Conservation (phyloP, 495 filamentous ascomycete genomes). For the Bathelium albidoporum region DNA sequence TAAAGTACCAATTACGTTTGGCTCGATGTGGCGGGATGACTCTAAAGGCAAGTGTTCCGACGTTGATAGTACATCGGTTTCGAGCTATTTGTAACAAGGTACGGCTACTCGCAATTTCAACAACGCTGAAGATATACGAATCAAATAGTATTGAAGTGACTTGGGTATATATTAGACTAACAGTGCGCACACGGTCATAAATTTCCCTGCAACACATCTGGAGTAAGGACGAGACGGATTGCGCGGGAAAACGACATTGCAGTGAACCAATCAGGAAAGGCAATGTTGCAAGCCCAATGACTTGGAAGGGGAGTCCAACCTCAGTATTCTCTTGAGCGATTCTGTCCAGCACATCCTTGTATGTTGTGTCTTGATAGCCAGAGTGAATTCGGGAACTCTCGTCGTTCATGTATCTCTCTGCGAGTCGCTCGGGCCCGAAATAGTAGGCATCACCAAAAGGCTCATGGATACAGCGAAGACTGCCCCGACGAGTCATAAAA, state of each 20-base stretch:
- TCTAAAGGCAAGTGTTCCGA: too few species aligned
- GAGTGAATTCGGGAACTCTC: slow-evolving; percentile 55
- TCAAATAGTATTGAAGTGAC: not conserved
- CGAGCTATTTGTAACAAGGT: not conserved
- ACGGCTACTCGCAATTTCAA: not conserved
- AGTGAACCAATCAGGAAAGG: too few species aligned
- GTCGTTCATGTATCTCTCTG: slow-evolving; percentile 63
- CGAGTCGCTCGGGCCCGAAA: slow-evolving; percentile 80
- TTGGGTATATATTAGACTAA: slow-evolving; percentile 3
- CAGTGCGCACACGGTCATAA: slow-evolving; percentile 14
- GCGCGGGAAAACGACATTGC: too few species aligned
- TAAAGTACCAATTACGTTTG: not conserved
- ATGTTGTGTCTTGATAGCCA: slow-evolving; percentile 70
- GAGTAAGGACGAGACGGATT: too few species aligned
- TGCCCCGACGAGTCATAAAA: slow-evolving; percentile 85
- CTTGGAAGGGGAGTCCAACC: slow-evolving; percentile 42
- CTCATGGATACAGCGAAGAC: slow-evolving; percentile 76
- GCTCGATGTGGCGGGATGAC: not conserved
- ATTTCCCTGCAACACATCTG: too few species aligned
- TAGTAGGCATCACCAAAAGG: slow-evolving; percentile 97
- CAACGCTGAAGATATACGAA: too few species aligned
- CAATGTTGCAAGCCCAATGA: not conserved
- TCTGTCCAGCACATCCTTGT: slow-evolving; percentile 59
- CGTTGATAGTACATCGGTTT: not conserved
- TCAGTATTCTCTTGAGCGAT: slow-evolving; percentile 56